phyloP scores from a whole-genome alignment of 2,329 filamentous ascomycete species.

The Colletotrichum aenigma region DNA sequence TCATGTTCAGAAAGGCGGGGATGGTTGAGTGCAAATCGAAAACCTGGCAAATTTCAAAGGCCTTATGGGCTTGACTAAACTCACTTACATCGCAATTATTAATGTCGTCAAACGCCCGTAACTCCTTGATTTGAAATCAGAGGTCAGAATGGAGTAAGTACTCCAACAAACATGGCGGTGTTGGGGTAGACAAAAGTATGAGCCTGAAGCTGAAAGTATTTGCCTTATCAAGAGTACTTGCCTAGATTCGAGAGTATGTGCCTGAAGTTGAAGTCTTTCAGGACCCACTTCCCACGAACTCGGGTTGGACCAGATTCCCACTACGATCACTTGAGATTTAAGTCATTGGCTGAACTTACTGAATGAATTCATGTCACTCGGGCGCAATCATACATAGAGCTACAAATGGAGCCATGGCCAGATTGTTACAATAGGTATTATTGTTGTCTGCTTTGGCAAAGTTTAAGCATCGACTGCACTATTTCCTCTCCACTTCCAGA shows the following conservation, averaged over 20 bases:
- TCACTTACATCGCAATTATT: not conserved
- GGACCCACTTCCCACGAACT: fast-evolving
- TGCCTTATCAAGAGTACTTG: not conserved
- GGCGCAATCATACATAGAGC: too few species aligned
- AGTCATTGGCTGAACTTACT: not conserved
- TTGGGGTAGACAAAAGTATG: not conserved
- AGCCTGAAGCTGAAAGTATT: not conserved
- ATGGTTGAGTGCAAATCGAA: not conserved
- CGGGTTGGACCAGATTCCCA: not conserved
- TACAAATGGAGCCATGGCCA: too few species aligned
- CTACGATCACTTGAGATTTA: not conserved
- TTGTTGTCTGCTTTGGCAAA: not conserved
- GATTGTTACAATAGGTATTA: not conserved
- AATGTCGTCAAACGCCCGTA: fast-evolving
- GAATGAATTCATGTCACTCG: too few species aligned
- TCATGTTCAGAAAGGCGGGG: not conserved
- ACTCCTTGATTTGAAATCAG: not conserved
- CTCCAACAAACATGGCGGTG: not conserved
- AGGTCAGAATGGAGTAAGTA: not conserved
- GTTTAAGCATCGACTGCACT: not conserved
- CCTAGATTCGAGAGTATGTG: not conserved
- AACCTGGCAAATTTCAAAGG: not conserved
- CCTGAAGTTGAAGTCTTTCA: not conserved
- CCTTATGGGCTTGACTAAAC: not conserved
- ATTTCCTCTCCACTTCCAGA: conserved; percentile 34